Conservation (phyloP, 176 grass and related monocot species). For the Ampelocalamus luodianensis region DNA sequence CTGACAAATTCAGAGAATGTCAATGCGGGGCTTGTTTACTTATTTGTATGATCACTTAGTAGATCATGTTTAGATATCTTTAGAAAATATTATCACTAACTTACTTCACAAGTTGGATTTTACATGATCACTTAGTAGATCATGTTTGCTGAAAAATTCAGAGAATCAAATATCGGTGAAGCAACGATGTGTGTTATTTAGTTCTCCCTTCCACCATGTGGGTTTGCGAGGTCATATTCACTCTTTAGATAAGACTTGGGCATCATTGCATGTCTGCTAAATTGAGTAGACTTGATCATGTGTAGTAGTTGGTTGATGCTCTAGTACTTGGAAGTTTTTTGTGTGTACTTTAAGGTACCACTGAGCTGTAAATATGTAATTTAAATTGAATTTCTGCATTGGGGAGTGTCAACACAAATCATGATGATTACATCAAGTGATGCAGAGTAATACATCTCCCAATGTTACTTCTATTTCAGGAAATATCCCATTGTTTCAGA, state of each 20-base stretch:
- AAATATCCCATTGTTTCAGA: not conserved
- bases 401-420: not conserved
- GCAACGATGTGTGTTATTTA: not conserved
- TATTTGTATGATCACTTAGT: no score
- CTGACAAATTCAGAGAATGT: not conserved
- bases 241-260: not conserved
- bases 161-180: not conserved
- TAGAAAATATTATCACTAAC: not conserved
- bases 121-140: not conserved
- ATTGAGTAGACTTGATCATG: not conserved
- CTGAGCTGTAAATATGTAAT: not conserved
- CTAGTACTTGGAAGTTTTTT: not conserved
- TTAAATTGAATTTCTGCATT: not conserved
- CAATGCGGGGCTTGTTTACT: no score
- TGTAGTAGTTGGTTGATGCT: not conserved
- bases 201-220: no score
- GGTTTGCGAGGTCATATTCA: not conserved
- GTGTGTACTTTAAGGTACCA: not conserved
- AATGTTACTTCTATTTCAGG: no score
- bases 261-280: not conserved
- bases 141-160: not conserved
- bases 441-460: not conserved
- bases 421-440: not conserved
- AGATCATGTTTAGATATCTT: no score
- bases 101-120: not conserved